Conservation (phyloP, 1,139 yeast species). For the Blastobotrys serpentis region DNA sequence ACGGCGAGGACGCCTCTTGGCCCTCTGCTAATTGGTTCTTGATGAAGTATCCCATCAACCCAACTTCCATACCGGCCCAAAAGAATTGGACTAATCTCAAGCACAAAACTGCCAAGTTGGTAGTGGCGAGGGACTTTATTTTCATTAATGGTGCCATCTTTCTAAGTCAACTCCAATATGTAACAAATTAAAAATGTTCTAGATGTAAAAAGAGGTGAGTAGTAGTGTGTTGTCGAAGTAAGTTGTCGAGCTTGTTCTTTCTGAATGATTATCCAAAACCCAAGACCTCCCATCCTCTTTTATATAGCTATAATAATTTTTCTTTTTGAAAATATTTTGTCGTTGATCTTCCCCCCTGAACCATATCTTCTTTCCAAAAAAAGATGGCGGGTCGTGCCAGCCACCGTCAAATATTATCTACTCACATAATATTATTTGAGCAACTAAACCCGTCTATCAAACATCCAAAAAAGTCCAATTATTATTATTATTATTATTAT, state of each 20-base stretch:
- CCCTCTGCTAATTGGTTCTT: slow-evolving; percentile 25
- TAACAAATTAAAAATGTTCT: too few relatives aligned
- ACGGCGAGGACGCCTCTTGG: slow-evolving; percentile 32
- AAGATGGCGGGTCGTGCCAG: not conserved
- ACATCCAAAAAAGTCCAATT: too few relatives aligned
- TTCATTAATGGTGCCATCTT: slow-evolving; percentile 18
- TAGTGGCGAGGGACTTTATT: slow-evolving; percentile 32
- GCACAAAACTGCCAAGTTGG: slow-evolving; percentile 33
- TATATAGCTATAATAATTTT: not conserved
- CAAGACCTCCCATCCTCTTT: not conserved
- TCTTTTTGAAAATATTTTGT: not conserved
- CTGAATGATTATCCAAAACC: too few relatives aligned
- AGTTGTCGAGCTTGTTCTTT: not conserved
- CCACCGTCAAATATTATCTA: not conserved
- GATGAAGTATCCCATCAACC: slow-evolving; percentile 35
- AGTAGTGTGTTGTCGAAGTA: not conserved
- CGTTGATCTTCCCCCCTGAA: not conserved
- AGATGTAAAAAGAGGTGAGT: too few relatives aligned
- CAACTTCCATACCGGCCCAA: slow-evolving; percentile 36
- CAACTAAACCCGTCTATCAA: not conserved
- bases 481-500: too few relatives aligned
- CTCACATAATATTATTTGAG: not conserved
- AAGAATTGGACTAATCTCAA: slow-evolving; percentile 36
- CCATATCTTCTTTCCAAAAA: slow-evolving; percentile 3
- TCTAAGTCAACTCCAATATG: slow-evolving; percentile 23